Evolutionary conservation across 192 early-diverging fungal species (phyloP).

Genomic region (Entomortierella parvispora): DNA sequence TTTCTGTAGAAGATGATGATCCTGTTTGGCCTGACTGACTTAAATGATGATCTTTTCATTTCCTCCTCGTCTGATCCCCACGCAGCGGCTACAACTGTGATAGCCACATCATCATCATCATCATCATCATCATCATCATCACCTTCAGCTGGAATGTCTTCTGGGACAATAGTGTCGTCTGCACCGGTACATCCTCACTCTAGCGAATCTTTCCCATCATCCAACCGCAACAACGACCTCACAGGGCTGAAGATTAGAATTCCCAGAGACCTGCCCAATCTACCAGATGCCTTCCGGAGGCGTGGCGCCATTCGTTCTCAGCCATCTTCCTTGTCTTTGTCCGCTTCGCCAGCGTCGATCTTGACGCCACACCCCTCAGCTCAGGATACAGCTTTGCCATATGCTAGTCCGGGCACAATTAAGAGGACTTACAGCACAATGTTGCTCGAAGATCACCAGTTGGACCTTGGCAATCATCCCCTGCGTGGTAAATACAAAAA

Average conservation of each 20-base stretch:
- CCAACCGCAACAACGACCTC: not conserved
- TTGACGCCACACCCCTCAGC: not conserved
- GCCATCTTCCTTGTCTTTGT: not conserved
- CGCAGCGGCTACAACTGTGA: too few relatives aligned
- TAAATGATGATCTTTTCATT: too few relatives aligned
- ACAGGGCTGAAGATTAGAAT: conserved; percentile 35
- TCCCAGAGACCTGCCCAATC: conserved; percentile 35
- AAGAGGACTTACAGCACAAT: conserved; percentile 38
- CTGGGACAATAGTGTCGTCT: too few relatives aligned
- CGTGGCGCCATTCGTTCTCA: conserved; percentile 31
- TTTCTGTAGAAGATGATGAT: too few relatives aligned
- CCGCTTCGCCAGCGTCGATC: too few relatives aligned
- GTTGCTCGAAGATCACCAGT: conserved; percentile 17
- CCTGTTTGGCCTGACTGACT: too few relatives aligned
- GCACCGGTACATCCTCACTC: too few relatives aligned
- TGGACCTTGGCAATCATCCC: not conserved
- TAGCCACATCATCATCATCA: too few relatives aligned
- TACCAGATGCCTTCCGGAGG: conserved; percentile 43
- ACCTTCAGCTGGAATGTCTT: too few relatives aligned
- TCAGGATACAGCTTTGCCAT: not conserved
- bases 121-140: too few relatives aligned
- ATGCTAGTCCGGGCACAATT: not conserved
- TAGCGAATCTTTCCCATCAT: too few relatives aligned
- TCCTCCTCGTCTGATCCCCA: too few relatives aligned
- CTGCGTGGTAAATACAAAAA: conserved; percentile 19